Base-by-base conservation (phyloP, 1,284 basidiomycete species). In the Ganoderma sp. region DNA sequence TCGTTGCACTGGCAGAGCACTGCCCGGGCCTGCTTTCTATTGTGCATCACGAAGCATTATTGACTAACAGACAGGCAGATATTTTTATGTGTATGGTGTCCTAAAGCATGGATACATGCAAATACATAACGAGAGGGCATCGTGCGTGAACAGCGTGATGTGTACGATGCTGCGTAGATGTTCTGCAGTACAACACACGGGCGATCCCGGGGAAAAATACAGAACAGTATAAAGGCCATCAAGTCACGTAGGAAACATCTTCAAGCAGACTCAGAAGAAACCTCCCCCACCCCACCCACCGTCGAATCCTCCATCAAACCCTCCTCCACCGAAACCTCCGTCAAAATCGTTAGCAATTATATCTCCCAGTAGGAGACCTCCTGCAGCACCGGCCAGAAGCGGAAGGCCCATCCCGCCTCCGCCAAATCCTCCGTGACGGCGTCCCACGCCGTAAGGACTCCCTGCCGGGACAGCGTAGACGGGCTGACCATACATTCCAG, bases 311-410 rank as follows among this genome's bases (percentile, higher is more conserved):
- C 70, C 70, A 39, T 56, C 71, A 34, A 63, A 71, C 9, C 73
- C 73, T 22, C 73, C 74, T 48, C 66, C 69, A 25, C 52, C 67
- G 28, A 64, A 67, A 3, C 58, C 64, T 22, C 71, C 69, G 22
- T 59, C 67, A 25, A 62, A 69, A 1, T 68, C 72, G n/a, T 66
- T 64, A 45, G 70, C 72, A 3, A 89, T 61, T 22, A 83, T 71
- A 58, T 87, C 85, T 2, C 87, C 89, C 0, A 90, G 77, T 2
- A 90, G 71, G 22, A 90, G 75, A 1, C 89, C 89, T 32, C 88
- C 88, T 2, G 85, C 89, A 50, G 90, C 74, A 22, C 88, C 89
- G 45, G 87, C 89, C 32, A 88, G 69, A 2, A 89, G 75, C 4
- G 87, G 86, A 25, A 88, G 63, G 2, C 78, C 86, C 75, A 84